A percentile compares a stretch with the other conserved stretches of the same genome.
Evolutionary conservation across 306 rosid genomes (phyloP).

Genomic region (Heteromeles arbutifolia): DNA sequence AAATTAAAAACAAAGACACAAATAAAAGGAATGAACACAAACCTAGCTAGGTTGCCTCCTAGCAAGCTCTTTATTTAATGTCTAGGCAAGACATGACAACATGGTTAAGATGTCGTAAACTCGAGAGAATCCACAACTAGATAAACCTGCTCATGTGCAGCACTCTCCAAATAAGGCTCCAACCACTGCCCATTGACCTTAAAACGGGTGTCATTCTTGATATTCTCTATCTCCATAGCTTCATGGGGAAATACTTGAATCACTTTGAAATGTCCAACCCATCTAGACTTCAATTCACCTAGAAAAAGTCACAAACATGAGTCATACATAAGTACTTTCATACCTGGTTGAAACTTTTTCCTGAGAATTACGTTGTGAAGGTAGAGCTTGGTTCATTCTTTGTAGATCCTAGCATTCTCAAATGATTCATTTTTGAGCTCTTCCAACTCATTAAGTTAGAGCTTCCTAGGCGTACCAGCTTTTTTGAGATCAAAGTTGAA

Average conservation of each 20-base stretch:
- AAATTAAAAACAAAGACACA: too few species aligned
- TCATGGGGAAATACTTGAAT: neutral
- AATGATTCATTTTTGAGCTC: neutral
- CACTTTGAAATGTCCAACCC: neutral
- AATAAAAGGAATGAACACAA: neutral
- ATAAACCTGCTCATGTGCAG: fast-evolving
- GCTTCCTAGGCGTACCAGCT: neutral
- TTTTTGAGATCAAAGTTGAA: too few species aligned
- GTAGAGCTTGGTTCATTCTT: too few species aligned
- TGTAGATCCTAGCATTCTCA: neutral
- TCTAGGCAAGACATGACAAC: neutral
- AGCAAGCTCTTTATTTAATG: neutral
- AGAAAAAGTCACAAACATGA: neutral
- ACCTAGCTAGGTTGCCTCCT: neutral
- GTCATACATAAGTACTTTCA: neutral
- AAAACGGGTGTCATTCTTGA: neutral
- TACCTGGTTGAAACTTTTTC: too few species aligned
- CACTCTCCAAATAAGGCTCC: neutral
- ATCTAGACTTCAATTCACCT: neutral
- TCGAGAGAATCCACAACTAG: neutral
- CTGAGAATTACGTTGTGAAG: too few species aligned
- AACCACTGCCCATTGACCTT: neutral
- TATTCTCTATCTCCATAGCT: neutral
- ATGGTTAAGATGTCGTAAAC: neutral
- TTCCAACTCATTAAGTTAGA: neutral